Percentiles rank a stretch among this genome's conserved stretches.
phyloP scores from a whole-genome alignment of 2,329 filamentous ascomycete species.

The Corynespora cassiicola region DNA sequence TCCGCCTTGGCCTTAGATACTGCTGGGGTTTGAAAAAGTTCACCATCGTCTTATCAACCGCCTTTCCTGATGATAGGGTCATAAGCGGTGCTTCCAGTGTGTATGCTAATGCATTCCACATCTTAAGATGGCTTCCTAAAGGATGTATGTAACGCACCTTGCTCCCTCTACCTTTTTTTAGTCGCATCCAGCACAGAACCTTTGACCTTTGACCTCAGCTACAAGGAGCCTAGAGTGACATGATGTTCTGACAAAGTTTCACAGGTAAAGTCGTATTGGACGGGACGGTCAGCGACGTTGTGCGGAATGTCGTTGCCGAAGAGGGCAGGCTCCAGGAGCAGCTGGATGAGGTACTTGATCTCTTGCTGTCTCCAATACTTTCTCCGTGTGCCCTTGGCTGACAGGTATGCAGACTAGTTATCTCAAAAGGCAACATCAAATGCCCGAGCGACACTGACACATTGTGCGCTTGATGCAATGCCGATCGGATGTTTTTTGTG shows the following conservation, averaged over 20 bases:
- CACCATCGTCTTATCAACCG: conserved; percentile 46
- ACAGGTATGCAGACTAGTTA: conserved; percentile 32
- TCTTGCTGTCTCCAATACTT: background rate
- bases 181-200: no score
- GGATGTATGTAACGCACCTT: no score
- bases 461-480: no score
- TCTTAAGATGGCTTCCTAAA: conserved; percentile 53
- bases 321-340: conserved; percentile 48
- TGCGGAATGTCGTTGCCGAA: conserved; percentile 50
- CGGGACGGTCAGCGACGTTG: conserved; percentile 47
- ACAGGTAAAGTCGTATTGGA: conserved; percentile 48
- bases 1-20: conserved; percentile 53
- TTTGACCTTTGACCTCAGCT: no score
- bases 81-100: conserved; percentile 46
- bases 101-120: conserved; percentile 56
- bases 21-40: conserved; percentile 53
- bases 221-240: no score
- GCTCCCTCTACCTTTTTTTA: no score
- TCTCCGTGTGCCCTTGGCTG: no score
- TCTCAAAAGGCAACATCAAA: conserved; percentile 45
- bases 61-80: conserved; percentile 36
- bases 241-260: no score
- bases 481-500: no score
- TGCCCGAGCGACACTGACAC: conserved; percentile 43
- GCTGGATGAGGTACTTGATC: conserved; percentile 47